Conservation (phyloP, 345 rosid species). For the Viola odorata region DNA sequence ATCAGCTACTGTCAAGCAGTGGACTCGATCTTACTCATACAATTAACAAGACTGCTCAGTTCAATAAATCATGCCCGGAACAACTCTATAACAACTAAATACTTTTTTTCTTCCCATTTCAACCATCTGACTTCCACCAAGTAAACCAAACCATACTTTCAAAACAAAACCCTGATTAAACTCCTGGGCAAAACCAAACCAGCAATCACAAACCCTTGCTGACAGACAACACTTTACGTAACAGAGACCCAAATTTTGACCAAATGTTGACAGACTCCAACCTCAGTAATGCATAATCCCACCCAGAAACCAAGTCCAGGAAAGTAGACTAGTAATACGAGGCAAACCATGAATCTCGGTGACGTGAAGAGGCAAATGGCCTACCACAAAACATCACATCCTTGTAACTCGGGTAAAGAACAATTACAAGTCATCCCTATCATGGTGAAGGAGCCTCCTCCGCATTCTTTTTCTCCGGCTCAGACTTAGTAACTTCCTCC, state of each 20-base stretch:
- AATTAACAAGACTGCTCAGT: no score
- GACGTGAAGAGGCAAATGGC: slow-evolving; percentile 6
- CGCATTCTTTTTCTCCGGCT: slow-evolving; percentile 43
- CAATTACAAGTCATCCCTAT: no score
- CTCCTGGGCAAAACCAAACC: slow-evolving; percentile 15
- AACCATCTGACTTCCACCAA: slow-evolving; percentile 8
- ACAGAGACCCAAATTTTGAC: slow-evolving; percentile 26
- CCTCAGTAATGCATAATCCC: slow-evolving; percentile 18
- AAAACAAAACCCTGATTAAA: slow-evolving; percentile 12
- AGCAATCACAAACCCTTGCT: slow-evolving; percentile 21
- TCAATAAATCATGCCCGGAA: slow-evolving; percentile 5
- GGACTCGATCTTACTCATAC: no score
- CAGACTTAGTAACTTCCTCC: slow-evolving; percentile 31
- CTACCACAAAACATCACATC: slow-evolving; percentile 5
- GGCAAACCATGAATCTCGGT: slow-evolving; percentile 16
- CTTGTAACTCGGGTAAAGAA: no score
- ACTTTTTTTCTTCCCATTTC: not conserved
- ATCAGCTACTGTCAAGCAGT: no score
- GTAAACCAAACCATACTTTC: slow-evolving; percentile 6
- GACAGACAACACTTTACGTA: slow-evolving; percentile 28
- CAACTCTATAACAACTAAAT: not conserved
- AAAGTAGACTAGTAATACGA: slow-evolving; percentile 4
- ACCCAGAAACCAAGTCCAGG: slow-evolving; percentile 15
- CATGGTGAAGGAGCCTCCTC: slow-evolving; percentile 44
- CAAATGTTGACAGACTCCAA: slow-evolving; percentile 27